Evolutionary conservation across 768 basidiomycete genomes (phyloP), one percentile per base, ranked within the genome.

Genomic region (Calocybe cyanea): DNA sequence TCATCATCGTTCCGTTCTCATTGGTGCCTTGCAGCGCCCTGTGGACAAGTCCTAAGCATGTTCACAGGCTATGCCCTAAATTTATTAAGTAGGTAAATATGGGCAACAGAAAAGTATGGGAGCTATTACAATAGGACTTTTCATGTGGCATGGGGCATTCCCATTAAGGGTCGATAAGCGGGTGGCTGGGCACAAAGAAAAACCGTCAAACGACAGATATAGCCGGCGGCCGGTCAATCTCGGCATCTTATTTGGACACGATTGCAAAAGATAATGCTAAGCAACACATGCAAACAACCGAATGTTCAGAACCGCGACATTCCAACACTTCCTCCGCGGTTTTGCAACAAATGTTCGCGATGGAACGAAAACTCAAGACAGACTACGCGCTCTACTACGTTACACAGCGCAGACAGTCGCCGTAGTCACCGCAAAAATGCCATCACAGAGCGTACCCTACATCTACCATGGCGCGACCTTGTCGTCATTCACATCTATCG

Each of bases 401-500:
- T 76, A 84, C 51, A 80, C 81, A 2, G 88, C 86, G 0, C 88
- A 96, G 63, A 84, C 90, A 7, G 92, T 95, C 28, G 87, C 89
- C 2, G 82, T 95, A 45, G 78, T 93, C 52, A 90, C 92, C 2
- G 79, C 88, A 1, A 63, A 74, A 54, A 75, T 85, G 69, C 79
- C 73, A n/a, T 50, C 58, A 17, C 34, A 50, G 34, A 38, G 54
- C 38, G 36, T 52, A 8, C 10, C 35, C 15, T 45, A 55, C 15
- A 43, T 43, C 8, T 91, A 77, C 57, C 93, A 96, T 63, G 93
- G 94, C 53, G 92, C 92, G 17, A 97, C 94, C 1, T 73, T 98
- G 24, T 94, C 94, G 7, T 95, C 92, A 0, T 92, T 98, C 61
- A 82, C 91, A 17, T 92, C 92, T 21, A 82, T 97, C 58, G 81